Percentiles rank a stretch among this genome's conserved stretches.
phyloP scores from a whole-genome alignment of 805 yeast species.

The Kodamaea hsintzibuensis region DNA sequence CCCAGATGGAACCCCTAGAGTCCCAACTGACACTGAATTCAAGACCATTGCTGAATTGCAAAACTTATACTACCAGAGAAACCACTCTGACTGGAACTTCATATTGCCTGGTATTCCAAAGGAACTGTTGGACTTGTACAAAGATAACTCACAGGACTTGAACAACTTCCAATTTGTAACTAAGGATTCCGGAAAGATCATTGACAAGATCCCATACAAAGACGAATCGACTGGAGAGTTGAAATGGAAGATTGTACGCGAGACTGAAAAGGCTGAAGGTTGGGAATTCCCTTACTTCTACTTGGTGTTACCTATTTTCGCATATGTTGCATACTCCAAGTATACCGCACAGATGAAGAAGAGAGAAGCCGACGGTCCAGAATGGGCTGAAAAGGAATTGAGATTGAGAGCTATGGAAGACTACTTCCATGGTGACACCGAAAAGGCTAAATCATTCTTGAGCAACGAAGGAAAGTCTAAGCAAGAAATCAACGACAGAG shows the following conservation, averaged over 20 bases:
- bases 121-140: slow-evolving; percentile 55
- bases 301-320: slow-evolving; percentile 69
- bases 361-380: slow-evolving; percentile 48
- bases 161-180: slow-evolving; percentile 51
- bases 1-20: slow-evolving; percentile 73
- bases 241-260: slow-evolving; percentile 76
- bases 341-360: slow-evolving; percentile 44
- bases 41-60: slow-evolving; percentile 73
- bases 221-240: slow-evolving; percentile 77
- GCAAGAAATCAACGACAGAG: slow-evolving; percentile 65
- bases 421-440: slow-evolving; percentile 53
- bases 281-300: slow-evolving; percentile 80
- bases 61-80: slow-evolving; percentile 55
- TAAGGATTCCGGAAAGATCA: slow-evolving; percentile 57
- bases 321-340: slow-evolving; percentile 53
- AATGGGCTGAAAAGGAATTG: slow-evolving; percentile 85
- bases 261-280: slow-evolving; percentile 72
- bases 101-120: slow-evolving; percentile 49
- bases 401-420: slow-evolving; percentile 72
- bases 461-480: slow-evolving; percentile 51
- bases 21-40: slow-evolving; percentile 69
- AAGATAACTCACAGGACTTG: slow-evolving; percentile 63
- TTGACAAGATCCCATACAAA: slow-evolving; percentile 83
- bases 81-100: slow-evolving; percentile 52
- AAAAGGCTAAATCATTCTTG: slow-evolving; percentile 54